These are phyloP conservation scores for Candolleomyces eurysporus DNA, from an alignment of 768 basidiomycete species.

Conservation along the genomic window DNA sequence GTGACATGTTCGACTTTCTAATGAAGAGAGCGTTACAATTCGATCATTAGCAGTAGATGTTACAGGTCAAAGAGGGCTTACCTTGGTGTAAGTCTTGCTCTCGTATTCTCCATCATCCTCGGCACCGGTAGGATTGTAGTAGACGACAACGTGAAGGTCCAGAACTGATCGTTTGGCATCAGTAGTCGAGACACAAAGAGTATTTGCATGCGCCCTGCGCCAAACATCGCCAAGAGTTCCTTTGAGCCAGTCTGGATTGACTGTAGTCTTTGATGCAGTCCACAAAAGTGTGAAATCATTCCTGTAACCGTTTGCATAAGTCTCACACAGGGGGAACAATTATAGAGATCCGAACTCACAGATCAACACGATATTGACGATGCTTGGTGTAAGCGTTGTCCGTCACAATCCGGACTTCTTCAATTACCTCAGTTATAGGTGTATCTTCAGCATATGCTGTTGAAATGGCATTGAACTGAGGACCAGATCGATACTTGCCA, in stretches of 20 bases:
- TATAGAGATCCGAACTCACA: no score
- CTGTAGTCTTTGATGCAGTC: background rate
- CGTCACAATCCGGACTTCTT: no score
- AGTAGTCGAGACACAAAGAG: background rate
- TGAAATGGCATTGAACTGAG: background rate
- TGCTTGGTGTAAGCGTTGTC: no score
- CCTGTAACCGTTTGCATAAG: no score
- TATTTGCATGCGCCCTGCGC: background rate
- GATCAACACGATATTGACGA: no score
- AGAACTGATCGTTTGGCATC: background rate
- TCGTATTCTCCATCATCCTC: no score
- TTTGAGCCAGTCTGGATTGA: background rate
- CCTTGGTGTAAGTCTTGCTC: no score
- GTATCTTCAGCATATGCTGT: background rate
- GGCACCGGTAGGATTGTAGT: background rate
- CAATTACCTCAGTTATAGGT: background rate
- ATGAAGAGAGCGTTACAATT: no score
- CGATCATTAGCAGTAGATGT: no score
- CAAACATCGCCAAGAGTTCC: background rate
- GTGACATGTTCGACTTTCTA: background rate
- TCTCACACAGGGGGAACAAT: no score
- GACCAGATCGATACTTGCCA: conserved; percentile 1
- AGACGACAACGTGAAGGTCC: background rate
- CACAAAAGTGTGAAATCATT: background rate
- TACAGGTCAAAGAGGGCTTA: no score